phyloP scores from a whole-genome alignment of 345 rosid species.

The Heritiera littoralis region DNA sequence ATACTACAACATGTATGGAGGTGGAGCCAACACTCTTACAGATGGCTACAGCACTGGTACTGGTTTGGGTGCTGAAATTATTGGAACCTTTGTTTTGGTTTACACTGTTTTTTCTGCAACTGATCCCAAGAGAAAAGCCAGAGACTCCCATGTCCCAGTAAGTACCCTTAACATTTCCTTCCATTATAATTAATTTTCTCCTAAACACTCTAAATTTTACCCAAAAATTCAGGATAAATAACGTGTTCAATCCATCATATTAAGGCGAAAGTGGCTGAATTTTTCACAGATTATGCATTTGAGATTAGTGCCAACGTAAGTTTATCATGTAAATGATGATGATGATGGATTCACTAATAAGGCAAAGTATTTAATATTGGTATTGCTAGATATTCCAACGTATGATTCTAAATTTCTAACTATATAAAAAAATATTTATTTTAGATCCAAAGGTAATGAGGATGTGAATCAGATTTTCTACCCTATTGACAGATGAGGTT shows the following conservation, averaged over 20 bases:
- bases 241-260: too few relatives aligned
- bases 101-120: constrained; percentile 95
- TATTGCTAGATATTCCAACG: too few relatives aligned
- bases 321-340: too few relatives aligned
- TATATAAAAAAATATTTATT: not conserved
- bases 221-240: too few relatives aligned
- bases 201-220: not conserved
- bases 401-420: not conserved
- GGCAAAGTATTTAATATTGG: too few relatives aligned
- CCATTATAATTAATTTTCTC: not conserved
- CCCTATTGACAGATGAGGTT: not conserved
- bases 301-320: too few relatives aligned
- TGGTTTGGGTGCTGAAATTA: constrained; percentile 82
- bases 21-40: constrained; percentile 67
- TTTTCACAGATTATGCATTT: too few relatives aligned
- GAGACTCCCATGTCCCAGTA: constrained; percentile 94
- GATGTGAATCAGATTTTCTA: not conserved
- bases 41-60: constrained; percentile 55
- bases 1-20: constrained; percentile 50
- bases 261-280: too few relatives aligned
- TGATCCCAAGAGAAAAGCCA: constrained; percentile 77
- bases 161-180: constrained; percentile 6
- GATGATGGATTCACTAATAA: too few relatives aligned
- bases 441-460: not conserved
- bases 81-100: constrained; percentile 81